Evolutionary conservation across 257 asterid genomes (phyloP), one percentile per base, ranked within the genome.

Genomic region (Solanum peruvianum): DNA sequence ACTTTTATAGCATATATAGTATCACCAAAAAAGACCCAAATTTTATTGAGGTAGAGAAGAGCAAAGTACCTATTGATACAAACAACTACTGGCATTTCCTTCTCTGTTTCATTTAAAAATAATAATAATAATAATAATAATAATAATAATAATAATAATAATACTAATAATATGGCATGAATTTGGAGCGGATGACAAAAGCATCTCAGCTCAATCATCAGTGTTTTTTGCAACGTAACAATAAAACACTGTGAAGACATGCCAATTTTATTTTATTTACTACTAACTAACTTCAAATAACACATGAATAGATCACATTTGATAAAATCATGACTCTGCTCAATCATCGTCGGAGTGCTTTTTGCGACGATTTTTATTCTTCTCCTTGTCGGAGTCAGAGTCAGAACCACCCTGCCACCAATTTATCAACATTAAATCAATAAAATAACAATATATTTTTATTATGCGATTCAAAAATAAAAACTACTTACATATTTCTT

Each of bases 401-500:
- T 86, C 91, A 6, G 88, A 82, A 44, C 86, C 86, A 56, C 91
- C 93, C 94, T 92, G 88, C 86, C 80, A 27, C n/a, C n/a, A 89
- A 81, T 75, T 47, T 49, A 9, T 25, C 3, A 25, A 20, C 9
- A 45, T 45, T 29, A 44, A 45, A 45, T 44, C 41, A 78, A 16
- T 27, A 1, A 5, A 3, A n/a, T 15, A 21, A 37, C 14, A n/a
- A 23, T 1, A 13, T 37, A 23, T 3, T 5, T 58, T 62, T 10
- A n/a, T 23, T 76, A 39, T n/a, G 12, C 0, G 0, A 72, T 33
- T 72, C 27, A 20, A 62, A 81, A 67, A 33, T 60, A n/a, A 42
- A 78, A 11, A 71, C n/a, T 15, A 75, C 97, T 91, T 52, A 96
- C 99, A 37, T 94, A 92, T 93, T 92, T 93, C 92, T 93, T 91